These are phyloP conservation scores for Zygosaccharomyces lentus DNA, from an alignment of 805 yeast genomes.

Conservation along the genomic window DNA sequence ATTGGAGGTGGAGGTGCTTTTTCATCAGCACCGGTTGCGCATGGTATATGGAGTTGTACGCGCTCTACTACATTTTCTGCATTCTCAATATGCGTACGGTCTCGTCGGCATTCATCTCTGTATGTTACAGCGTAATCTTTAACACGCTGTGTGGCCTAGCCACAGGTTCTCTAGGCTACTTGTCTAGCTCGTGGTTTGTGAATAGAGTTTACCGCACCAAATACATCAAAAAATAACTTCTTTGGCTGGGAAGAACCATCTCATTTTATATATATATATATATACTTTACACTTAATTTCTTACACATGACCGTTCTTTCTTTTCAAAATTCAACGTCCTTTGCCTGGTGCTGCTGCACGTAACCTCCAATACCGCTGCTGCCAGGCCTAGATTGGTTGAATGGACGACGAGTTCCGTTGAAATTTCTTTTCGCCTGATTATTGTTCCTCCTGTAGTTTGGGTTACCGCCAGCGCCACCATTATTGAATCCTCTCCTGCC, in stretches of 20 bases:
- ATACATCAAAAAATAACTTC: constrained; percentile 7
- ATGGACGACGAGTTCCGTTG: constrained; percentile 16
- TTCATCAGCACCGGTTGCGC: constrained; percentile 67
- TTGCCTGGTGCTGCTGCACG: constrained; percentile 27
- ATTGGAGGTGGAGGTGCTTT: constrained; percentile 84
- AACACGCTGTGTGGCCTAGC: constrained; percentile 60
- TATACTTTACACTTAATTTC: constrained; percentile 2
- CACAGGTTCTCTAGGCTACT: constrained; percentile 70
- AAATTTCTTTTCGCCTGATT: constrained; percentile 30
- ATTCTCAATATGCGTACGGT: constrained; percentile 61
- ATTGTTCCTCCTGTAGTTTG: constrained; percentile 33
- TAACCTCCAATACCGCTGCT: constrained; percentile 32
- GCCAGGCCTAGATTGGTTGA: constrained; percentile 11
- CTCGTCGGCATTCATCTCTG: constrained; percentile 62
- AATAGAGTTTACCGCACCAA: constrained; percentile 34
- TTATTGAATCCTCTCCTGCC: constrained; percentile 13
- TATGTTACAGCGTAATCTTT: constrained; percentile 65
- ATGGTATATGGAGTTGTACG: constrained; percentile 62
- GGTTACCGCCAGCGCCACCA: constrained; percentile 36
- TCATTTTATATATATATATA: not conserved
- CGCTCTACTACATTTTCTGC: constrained; percentile 59
- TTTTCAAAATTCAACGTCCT: constrained; percentile 12
- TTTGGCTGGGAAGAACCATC: not conserved
- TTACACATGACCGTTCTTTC: not conserved
- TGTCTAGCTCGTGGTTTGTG: constrained; percentile 64